Percentiles rank a stretch among this genome's conserved stretches.
These are phyloP conservation scores for Tillandsia leiboldiana DNA, from an alignment of 176 grass and related monocot species.

Conservation along the genomic window DNA sequence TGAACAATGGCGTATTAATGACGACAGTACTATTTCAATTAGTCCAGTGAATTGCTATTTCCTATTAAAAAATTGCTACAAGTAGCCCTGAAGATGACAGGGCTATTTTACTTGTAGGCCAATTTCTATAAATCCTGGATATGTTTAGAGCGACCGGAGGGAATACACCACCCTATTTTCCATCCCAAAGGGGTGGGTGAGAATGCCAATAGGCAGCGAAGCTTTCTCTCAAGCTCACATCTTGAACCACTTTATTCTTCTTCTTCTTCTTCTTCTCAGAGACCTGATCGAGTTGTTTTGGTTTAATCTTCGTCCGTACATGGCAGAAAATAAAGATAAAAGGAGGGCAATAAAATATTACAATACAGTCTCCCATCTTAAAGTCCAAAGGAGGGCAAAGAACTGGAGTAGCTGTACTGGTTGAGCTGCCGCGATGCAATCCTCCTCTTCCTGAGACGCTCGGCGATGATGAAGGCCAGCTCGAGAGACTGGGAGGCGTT, in stretches of 20 bases:
- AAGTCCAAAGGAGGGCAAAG: conserved; percentile 36
- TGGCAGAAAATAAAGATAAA: background rate
- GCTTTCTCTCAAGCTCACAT: background rate
- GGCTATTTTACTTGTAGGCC: too few species aligned
- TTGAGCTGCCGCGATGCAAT: conserved; percentile 38
- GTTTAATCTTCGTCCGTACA: background rate
- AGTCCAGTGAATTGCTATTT: too few species aligned
- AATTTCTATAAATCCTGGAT: too few species aligned
- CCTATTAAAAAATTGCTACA: too few species aligned
- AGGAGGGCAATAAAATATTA: background rate
- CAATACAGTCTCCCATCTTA: background rate
- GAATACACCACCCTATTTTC: too few species aligned
- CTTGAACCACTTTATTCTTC: background rate
- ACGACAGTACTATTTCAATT: too few species aligned
- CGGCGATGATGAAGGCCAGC: conserved; percentile 58
- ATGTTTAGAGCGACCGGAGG: too few species aligned
- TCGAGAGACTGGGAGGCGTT: conserved; percentile 88
- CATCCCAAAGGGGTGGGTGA: too few species aligned
- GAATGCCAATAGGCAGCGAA: background rate
- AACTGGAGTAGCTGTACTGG: conserved; percentile 14
- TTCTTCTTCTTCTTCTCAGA: background rate
- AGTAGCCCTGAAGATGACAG: too few species aligned
- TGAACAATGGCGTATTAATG: too few species aligned
- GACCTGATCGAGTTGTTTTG: background rate
- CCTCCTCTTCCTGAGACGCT: conserved; percentile 65